Evolutionary conservation across 169 alveolate species (phyloP).

Genomic region (Cryptosporidium bovis): DNA sequence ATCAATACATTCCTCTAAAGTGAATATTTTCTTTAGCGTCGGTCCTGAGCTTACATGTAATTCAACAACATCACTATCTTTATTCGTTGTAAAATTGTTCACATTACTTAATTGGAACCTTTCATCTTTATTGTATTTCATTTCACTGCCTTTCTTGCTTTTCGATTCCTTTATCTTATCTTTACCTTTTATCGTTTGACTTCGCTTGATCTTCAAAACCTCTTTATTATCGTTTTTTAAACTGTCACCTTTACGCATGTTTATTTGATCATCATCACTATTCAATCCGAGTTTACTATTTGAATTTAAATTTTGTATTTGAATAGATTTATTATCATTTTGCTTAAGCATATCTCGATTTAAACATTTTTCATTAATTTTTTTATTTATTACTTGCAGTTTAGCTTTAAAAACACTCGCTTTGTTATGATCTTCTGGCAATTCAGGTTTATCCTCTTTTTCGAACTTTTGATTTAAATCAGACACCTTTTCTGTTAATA

Average conservation of each 20-base stretch:
- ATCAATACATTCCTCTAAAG: neutral
- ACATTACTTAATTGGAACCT: neutral
- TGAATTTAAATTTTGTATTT: neutral
- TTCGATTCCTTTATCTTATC: neutral
- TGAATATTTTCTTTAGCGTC: neutral
- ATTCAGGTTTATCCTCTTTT: too few relatives aligned
- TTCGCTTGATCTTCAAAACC: neutral
- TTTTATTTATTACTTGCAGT: too few relatives aligned
- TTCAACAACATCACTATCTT: neutral
- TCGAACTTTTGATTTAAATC: too few relatives aligned
- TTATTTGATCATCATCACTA: neutral
- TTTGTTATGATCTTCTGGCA: too few relatives aligned
- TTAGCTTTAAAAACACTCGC: too few relatives aligned
- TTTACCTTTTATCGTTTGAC: neutral
- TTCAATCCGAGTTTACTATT: neutral
- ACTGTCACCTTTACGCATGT: neutral
- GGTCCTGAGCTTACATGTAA: neutral
- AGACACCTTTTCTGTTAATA: too few relatives aligned
- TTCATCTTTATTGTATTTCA: too few relatives aligned
- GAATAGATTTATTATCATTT: neutral
- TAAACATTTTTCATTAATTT: neutral
- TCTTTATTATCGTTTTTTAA: neutral
- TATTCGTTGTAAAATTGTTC: neutral
- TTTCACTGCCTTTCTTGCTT: neutral
- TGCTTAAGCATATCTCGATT: neutral